These are phyloP conservation scores for Metarhizium album DNA, from an alignment of 2,329 filamentous ascomycete species.

Conservation along the genomic window DNA sequence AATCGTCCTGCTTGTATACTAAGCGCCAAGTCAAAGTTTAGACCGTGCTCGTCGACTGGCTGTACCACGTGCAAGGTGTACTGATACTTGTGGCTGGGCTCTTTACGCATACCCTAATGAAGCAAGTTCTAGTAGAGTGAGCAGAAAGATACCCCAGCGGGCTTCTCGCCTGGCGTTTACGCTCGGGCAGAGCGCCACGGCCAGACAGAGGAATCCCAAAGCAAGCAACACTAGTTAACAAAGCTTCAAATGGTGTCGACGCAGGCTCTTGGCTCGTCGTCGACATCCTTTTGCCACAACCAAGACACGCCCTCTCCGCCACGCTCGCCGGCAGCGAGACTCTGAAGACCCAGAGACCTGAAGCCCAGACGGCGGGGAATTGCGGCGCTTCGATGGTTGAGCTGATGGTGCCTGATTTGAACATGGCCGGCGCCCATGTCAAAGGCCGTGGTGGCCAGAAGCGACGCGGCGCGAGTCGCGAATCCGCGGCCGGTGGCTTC, in stretches of 20 bases:
- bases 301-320: neutral
- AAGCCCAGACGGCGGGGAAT: slow-evolving; percentile 9
- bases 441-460: slow-evolving; percentile 9
- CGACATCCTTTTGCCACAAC: neutral
- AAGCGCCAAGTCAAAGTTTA: no score
- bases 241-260: neutral
- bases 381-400: slow-evolving; percentile 7
- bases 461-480: slow-evolving; percentile 9
- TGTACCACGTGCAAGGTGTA: no score
- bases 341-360: neutral
- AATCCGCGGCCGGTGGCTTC: slow-evolving; percentile 9
- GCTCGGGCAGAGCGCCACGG: no score
- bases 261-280: neutral
- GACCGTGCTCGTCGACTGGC: no score
- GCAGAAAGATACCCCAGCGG: no score
- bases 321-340: neutral
- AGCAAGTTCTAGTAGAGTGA: no score
- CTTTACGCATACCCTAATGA: no score
- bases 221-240: no score
- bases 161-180: no score
- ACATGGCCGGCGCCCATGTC: slow-evolving; percentile 8
- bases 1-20: no score
- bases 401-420: slow-evolving; percentile 8
- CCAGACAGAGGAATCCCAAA: no score
- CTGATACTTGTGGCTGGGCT: no score